Evolutionary conservation across 768 basidiomycete species (phyloP), one percentile per base, ranked within the genome.

Genomic region (Fomitopsis serialis): DNA sequence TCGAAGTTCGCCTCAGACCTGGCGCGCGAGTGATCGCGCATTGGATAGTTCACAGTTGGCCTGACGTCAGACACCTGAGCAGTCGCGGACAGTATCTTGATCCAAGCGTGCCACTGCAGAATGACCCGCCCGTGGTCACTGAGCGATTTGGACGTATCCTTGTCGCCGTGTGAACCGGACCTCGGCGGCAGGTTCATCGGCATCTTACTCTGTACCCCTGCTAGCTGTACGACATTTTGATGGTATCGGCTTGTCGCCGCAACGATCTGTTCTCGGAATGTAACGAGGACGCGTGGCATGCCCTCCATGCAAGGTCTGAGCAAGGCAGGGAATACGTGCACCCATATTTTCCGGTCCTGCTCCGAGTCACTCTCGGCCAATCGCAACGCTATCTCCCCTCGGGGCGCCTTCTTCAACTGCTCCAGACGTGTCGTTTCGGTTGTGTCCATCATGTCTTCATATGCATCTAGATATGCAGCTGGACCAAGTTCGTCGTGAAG

Each of bases 81-180:
- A 1, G 90, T 92, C n/a, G 86, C 79, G 58, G 89, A 93, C n/a
- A 96, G 76, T 21, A 87, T 76, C 57, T 89, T 89, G 49, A 92
- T 76, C 91, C 91, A 92, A 21, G 84, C 70, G 54, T 86, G 78
- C 91, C 91, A 93, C 67, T 93, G 90, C 42, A 84, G 81, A 29
- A 90, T 75, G 19, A 81, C 65, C 15, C 66, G 63, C 61, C 74
- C 81, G 59, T 84, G 82, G 6, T 89, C 87, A 35, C 70, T 68
- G 12, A 85, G 71, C 7, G 77, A 57, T 48, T 76, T 80, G 23
- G 73, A 61, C 0, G 79, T 79, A 53, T 85, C 82, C 47, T 74
- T 76, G 45, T 85, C 85, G 1, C 64, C 55, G 12, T 64, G 61
- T 42, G 69, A 68, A 5, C 69, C 66, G 2, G 68, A 64, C 17